Base-by-base conservation (phyloP, 768 basidiomycete genomes). In the Rhizopogon sp. region DNA sequence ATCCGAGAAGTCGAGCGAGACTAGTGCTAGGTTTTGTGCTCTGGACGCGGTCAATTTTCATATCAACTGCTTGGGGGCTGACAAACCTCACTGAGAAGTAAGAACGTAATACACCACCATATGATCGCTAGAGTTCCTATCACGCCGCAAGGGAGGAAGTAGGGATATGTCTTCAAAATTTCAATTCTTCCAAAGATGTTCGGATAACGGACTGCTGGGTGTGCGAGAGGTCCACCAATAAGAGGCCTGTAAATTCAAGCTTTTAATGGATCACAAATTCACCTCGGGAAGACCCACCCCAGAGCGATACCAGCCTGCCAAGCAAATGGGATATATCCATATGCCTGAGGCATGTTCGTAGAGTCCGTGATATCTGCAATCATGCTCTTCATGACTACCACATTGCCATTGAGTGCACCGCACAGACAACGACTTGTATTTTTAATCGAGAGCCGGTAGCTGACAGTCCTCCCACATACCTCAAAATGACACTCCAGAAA, bases 151-250 rank as follows among this genome's bases (percentile, higher is more conserved):
- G 85, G 79, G 35, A 87, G 73, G 65, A 86, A 84, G 67, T 89
- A 88, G 1, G 86, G 85, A 65, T 82, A 85, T 29, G 74, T 66
- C 58, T 72, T 74, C 77, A 84, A 79, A 62, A 89, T 85, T n/a
- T 59, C 58, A 9, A 70, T 71, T n/a, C 70, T 59, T 53, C 82
- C 83, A 53, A 89, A 88, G 3, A 76, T 51, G 16, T 63, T 58
- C 2, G 85, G 84, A 63, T 84, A 86, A 14, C 78, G 79, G 41
- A 85, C 83, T 51, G 79, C 73, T 6, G 86, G 86, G 33, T 72
- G 77, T 13, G 84, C 78, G n/a, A 88, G 67, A n/a, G 73, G 62
- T 1, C 87, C 87, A 43, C 87, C 87, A 40, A 87, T 72, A 31
- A 86, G 66, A 8, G 87, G 85, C 0, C 87, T 84, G 13, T 28